A percentile compares a stretch with the other conserved stretches of the same genome.
phyloP scores from a whole-genome alignment of 495 filamentous ascomycete species.

The Penicillium salamii region DNA sequence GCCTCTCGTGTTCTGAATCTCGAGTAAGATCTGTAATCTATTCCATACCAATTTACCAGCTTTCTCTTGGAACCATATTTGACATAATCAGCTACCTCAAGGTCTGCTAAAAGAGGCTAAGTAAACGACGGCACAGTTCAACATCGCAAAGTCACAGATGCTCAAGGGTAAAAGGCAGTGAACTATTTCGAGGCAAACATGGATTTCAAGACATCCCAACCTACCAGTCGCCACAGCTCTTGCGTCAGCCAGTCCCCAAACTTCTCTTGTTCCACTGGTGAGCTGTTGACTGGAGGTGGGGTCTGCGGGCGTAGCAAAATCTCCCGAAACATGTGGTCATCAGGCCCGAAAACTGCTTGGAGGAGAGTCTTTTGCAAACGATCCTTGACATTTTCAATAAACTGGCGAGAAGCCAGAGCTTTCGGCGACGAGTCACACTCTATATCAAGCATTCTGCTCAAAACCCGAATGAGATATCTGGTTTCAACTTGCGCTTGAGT shows the following conservation, averaged over 20 bases:
- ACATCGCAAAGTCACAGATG: too few species aligned
- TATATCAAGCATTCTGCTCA: conserved; percentile 31
- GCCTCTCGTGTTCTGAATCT: conserved; percentile 62
- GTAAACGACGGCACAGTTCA: too few species aligned
- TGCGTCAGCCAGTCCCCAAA: conserved; percentile 46
- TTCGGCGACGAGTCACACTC: neutral
- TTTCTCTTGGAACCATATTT: neutral
- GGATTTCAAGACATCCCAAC: conserved; percentile 42
- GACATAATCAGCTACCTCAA: neutral
- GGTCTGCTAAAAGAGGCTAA: neutral
- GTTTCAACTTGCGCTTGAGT: conserved; percentile 28
- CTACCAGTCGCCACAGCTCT: conserved; percentile 48
- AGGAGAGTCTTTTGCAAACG: conserved; percentile 41
- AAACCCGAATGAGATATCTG: conserved; percentile 35
- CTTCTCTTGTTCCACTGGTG: conserved; percentile 5
- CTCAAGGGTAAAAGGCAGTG: too few species aligned
- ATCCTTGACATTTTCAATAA: conserved; percentile 25
- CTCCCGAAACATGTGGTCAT: conserved; percentile 26
- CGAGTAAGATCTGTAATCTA: conserved; percentile 23
- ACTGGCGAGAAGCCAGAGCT: neutral
- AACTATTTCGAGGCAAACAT: neutral
- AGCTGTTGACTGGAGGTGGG: conserved; percentile 13
- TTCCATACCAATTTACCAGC: neutral
- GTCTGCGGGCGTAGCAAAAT: conserved; percentile 21
- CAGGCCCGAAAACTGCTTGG: conserved; percentile 36